Conservation (phyloP, 495 filamentous ascomycete genomes). For the Hypoxylon intermedium region DNA sequence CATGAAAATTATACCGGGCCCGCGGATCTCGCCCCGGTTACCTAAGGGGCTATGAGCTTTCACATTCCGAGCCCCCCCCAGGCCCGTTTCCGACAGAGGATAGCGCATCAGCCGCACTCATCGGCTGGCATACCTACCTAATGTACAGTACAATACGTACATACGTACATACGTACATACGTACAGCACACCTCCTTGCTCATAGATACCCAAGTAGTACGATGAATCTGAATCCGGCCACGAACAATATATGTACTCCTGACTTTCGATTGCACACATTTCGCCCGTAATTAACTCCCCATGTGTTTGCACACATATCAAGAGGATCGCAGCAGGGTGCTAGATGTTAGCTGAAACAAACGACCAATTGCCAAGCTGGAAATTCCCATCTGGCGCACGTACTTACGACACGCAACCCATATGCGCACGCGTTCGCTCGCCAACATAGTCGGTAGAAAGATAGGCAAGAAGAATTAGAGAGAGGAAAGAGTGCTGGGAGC, state of each 20-base stretch:
- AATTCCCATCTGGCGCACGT: background rate
- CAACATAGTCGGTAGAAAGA: no score
- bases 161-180: no score
- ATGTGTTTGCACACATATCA: background rate
- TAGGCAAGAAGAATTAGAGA: no score
- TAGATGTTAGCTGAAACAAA: slow-evolving; percentile 2
- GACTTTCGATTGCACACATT: no score
- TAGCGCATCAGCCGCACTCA: slow-evolving; percentile 24
- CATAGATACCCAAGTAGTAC: no score
- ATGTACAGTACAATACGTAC: no score
- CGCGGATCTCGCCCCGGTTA: background rate
- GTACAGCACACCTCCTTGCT: background rate
- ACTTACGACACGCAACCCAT: background rate
- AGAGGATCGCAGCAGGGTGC: no score
- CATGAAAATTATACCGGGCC: background rate
- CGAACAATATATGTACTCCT: no score
- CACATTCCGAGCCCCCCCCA: slow-evolving; percentile 23
- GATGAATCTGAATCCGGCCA: slow-evolving; percentile 1
- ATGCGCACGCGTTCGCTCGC: no score
- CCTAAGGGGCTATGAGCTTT: slow-evolving; percentile 5
- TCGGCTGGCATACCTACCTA: slow-evolving; percentile 4
- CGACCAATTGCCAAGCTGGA: background rate
- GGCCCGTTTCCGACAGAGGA: slow-evolving; percentile 13
- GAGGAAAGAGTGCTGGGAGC: no score
- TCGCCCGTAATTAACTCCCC: no score